Base-by-base conservation (phyloP, 2,329 filamentous ascomycete species). In the Colletotrichum sp. region DNA sequence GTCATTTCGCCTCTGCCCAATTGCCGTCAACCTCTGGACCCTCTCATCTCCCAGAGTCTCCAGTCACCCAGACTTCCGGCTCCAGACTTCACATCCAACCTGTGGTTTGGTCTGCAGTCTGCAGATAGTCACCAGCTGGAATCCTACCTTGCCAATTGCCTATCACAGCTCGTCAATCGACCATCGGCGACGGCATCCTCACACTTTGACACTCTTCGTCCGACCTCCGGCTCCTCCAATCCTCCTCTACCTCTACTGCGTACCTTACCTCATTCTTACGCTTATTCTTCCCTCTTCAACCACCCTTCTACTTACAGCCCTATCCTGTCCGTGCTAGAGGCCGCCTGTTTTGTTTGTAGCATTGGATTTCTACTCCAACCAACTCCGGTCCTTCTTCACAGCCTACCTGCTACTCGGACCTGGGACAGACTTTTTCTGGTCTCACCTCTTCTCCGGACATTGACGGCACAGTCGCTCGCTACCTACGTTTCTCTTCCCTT, bases 1-100 rank as follows among this genome's bases (percentile, higher is more conserved):
- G 65, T 76, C 70, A 76, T 76, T 69, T 76, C 74, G 74, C 30
- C 48, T 74, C 59, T 74, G 19, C 70, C 55, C 73, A 68, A 73
- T 72, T 68, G 69, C 70, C 63, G 39, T 68, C 59, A 30, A 60
- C 71, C 48, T 68, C 48, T n/a, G 61, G 48, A 55, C 70, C 70
- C 63, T 64, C 71, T 74, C 65, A 74, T 76, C 74, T 76, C 74
- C 65, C 48, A 59, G 44, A 32, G 60, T 59, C 64, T 68, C 66
- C 66, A 68, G 52, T 34, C 36, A 22, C 3, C 44, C 44, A 52
- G 44, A 52, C n/a, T 52, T 19, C 19, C 44, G 44, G n/a, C 44
- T 48, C 27, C n/a, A 44, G n/a, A 52, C 44, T 22, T 52, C 44
- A 52, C 44, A 22, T 52, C 44, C 44, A 52, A 52, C 44, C 44